Evolutionary conservation across 805 yeast genomes (phyloP).

Genomic region (Metschnikowia matae): DNA sequence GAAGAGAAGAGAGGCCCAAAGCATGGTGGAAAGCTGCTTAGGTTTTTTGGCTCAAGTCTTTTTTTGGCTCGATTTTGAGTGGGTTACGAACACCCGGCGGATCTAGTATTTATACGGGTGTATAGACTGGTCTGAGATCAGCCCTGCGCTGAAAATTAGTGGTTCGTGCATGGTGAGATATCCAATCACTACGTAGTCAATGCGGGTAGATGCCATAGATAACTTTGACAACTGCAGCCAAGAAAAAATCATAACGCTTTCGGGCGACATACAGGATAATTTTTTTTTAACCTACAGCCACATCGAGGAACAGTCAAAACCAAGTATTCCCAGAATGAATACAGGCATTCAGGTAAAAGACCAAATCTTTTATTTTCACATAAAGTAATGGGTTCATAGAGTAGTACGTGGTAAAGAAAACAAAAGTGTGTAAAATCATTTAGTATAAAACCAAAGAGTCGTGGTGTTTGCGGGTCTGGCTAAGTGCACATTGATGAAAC

Average conservation of each 20-base stretch:
- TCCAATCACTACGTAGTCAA: constrained; percentile 2
- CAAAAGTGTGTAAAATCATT: no score
- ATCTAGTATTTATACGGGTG: neutral
- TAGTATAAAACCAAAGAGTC: no score
- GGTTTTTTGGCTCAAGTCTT: neutral
- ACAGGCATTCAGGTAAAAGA: no score
- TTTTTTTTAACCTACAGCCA: neutral
- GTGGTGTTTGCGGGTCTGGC: neutral
- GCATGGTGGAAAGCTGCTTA: neutral
- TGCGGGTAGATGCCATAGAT: constrained; percentile 9
- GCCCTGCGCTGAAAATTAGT: neutral
- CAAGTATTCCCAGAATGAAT: no score
- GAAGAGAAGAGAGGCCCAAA: neutral
- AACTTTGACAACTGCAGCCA: constrained; percentile 2
- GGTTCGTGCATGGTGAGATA: neutral
- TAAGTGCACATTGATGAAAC: neutral
- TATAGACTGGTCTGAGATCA: neutral
- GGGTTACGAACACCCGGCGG: neutral
- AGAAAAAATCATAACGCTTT: constrained; percentile 1
- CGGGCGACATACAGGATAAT: neutral
- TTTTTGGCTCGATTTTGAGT: no score
- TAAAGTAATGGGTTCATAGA: no score
- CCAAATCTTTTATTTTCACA: no score
- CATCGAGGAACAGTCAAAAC: neutral
- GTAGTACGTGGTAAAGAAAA: no score